A percentile compares a stretch with the other conserved stretches of the same genome.
phyloP scores from a whole-genome alignment of 31 red algal genomes.

The Porphyra umbilicalis region DNA sequence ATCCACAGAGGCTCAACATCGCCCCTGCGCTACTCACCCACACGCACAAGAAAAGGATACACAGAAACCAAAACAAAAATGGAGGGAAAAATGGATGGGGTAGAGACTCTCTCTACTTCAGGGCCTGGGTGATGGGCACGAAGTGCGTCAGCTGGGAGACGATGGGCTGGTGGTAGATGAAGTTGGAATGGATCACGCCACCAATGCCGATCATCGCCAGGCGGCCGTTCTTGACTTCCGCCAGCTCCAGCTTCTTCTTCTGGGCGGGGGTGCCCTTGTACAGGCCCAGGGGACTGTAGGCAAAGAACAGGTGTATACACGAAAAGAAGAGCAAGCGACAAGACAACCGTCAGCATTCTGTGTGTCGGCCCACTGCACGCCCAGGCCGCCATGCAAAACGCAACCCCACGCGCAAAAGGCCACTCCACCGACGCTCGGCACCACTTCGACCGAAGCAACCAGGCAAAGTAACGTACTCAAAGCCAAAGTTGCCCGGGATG shows the following conservation, averaged over 20 bases:
- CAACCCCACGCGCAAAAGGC: too few relatives aligned
- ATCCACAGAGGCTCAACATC: too few relatives aligned
- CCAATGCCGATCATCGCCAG: conserved; percentile 90
- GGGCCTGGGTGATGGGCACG: not conserved
- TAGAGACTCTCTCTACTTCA: not conserved
- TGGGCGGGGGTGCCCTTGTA: conserved; percentile 7
- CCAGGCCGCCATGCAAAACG: too few relatives aligned
- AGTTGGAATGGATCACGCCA: conserved; percentile 82
- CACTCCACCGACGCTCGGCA: too few relatives aligned
- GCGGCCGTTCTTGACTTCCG: conserved; percentile 88
- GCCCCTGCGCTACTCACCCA: not conserved
- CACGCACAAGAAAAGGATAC: not conserved
- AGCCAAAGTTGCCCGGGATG: conserved; percentile 79
- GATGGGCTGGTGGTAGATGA: conserved; percentile 64
- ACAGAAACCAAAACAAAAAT: not conserved
- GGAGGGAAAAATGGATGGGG: not conserved
- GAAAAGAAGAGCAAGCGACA: not conserved
- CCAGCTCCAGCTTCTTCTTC: conserved; percentile 32
- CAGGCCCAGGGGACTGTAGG: conserved; percentile 10
- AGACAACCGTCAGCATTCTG: not conserved
- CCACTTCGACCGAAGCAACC: too few relatives aligned
- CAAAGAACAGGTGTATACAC: not conserved
- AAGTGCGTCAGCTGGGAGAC: conserved; percentile 9
- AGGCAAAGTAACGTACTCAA: conserved; percentile 26
- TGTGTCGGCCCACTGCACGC: conserved; percentile 35